These are phyloP conservation scores for Claviceps pusilla DNA, from an alignment of 2,329 filamentous ascomycete species.

Conservation along the genomic window DNA sequence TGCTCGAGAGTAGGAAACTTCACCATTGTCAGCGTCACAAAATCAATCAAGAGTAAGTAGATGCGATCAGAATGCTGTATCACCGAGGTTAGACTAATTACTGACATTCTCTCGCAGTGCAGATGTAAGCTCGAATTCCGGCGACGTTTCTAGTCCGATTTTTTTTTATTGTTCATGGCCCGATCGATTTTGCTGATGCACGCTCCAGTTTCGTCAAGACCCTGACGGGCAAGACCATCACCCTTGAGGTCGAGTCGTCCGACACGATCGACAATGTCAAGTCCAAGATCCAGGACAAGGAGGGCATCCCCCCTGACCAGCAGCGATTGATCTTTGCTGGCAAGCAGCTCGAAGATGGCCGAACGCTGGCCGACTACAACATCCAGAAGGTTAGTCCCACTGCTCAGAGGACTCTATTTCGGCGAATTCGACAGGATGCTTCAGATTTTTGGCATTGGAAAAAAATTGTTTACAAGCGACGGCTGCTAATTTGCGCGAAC, in stretches of 20 bases:
- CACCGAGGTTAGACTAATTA: conserved; percentile 9
- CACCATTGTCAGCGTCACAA: conserved; percentile 31
- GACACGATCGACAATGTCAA: conserved; percentile 99
- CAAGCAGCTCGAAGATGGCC: conserved; percentile 98
- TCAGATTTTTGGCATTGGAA: not conserved
- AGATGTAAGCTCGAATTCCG: conserved; percentile 55
- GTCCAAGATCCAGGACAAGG: conserved; percentile 99
- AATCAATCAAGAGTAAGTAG: conserved; percentile 46
- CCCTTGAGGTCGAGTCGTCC: conserved; percentile 95
- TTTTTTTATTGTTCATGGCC: not conserved
- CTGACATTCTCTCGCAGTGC: conserved; percentile 52
- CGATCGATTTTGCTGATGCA: conserved; percentile 15
- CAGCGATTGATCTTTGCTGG: conserved; percentile 98
- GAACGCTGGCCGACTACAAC: conserved; percentile 95
- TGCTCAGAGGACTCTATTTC: too few species aligned
- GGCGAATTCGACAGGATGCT: not conserved
- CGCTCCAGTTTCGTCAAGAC: conserved; percentile 90
- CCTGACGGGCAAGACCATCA: conserved; percentile 99
- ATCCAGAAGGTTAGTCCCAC: conserved; percentile 74
- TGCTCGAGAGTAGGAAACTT: conserved; percentile 18
- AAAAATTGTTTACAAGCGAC: not conserved
- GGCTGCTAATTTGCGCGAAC: conserved; percentile 3
- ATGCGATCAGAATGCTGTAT: not conserved
- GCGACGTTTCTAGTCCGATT: conserved; percentile 4
- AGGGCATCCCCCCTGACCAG: conserved; percentile 94